These are phyloP conservation scores for Chondrus crispus DNA, from an alignment of 23 red algal species.

Conservation along the genomic window DNA sequence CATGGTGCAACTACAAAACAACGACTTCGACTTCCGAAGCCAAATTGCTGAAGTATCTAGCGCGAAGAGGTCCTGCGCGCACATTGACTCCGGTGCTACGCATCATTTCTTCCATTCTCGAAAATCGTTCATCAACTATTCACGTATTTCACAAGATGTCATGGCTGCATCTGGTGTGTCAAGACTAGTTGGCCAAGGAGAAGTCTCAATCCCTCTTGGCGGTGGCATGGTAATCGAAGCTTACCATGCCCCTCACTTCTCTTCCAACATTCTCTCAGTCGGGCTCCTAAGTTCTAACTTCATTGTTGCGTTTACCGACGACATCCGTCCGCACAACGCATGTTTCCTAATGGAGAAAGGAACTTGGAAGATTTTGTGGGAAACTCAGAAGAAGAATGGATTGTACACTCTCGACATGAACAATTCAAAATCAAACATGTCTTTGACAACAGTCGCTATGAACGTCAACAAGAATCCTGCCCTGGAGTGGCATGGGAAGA, in stretches of 20 bases:
- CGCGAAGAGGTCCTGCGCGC: too few species aligned
- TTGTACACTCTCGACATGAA: neutral
- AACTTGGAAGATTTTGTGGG: too few species aligned
- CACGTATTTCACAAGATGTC: too few species aligned
- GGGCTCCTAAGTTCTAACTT: neutral
- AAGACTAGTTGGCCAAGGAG: neutral
- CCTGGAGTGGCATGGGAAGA: neutral
- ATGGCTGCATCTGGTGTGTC: neutral
- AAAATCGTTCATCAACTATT: constrained; percentile 2
- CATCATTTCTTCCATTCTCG: constrained; percentile 3
- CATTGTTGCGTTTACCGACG: neutral
- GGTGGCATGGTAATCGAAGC: neutral
- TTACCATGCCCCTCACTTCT: neutral
- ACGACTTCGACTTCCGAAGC: too few species aligned
- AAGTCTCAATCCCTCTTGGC: neutral
- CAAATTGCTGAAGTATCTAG: too few species aligned
- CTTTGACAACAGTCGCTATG: neutral
- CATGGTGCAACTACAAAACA: too few species aligned
- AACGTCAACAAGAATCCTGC: neutral
- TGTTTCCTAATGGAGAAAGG: too few species aligned
- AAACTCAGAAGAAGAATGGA: neutral
- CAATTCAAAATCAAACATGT: too few species aligned
- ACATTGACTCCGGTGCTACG: neutral
- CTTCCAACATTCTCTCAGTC: constrained; percentile 4
- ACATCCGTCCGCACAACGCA: neutral